Evolutionary conservation across 2,329 filamentous ascomycete genomes (phyloP).

Genomic region (Eutypella sp.): DNA sequence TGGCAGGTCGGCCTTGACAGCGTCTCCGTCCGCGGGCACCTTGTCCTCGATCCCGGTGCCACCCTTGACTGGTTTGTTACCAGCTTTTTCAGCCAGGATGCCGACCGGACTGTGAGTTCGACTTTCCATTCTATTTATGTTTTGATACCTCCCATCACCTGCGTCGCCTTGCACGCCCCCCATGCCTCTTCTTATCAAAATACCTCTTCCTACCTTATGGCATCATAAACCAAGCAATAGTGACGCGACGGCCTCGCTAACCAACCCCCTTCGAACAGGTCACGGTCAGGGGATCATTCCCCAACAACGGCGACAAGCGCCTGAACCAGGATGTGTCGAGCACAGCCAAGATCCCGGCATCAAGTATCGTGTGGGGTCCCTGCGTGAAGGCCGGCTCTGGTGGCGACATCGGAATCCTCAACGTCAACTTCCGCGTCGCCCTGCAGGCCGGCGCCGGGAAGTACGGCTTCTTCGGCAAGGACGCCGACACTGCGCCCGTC

Average conservation of each 20-base stretch:
- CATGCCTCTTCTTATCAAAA: background rate
- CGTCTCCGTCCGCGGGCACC: constrained; percentile 28
- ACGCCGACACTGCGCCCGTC: constrained; percentile 17
- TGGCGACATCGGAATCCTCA: constrained; percentile 32
- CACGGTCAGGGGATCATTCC: constrained; percentile 24
- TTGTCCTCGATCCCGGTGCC: constrained; percentile 28
- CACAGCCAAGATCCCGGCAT: constrained; percentile 20
- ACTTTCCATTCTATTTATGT: background rate
- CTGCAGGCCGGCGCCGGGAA: constrained; percentile 25
- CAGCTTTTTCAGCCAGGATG: constrained; percentile 33
- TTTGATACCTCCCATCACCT: background rate
- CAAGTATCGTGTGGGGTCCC: constrained; percentile 28
- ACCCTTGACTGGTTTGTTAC: constrained; percentile 29
- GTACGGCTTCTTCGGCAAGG: constrained; percentile 31
- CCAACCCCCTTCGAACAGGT: constrained; percentile 11
- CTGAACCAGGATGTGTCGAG: constrained; percentile 26
- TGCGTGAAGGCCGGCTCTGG: constrained; percentile 22
- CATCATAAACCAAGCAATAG: background rate
- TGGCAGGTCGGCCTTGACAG: constrained; percentile 34
- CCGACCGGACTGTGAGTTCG: constrained; percentile 26
- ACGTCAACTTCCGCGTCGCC: constrained; percentile 36
- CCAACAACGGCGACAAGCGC: constrained; percentile 18
- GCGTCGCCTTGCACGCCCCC: background rate
- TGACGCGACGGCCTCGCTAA: too few species aligned
- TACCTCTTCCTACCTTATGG: background rate